A percentile compares a stretch with the other conserved stretches of the same genome.
These are phyloP conservation scores for Geosmithia flava DNA, from an alignment of 2,329 filamentous ascomycete species.

Conservation along the genomic window DNA sequence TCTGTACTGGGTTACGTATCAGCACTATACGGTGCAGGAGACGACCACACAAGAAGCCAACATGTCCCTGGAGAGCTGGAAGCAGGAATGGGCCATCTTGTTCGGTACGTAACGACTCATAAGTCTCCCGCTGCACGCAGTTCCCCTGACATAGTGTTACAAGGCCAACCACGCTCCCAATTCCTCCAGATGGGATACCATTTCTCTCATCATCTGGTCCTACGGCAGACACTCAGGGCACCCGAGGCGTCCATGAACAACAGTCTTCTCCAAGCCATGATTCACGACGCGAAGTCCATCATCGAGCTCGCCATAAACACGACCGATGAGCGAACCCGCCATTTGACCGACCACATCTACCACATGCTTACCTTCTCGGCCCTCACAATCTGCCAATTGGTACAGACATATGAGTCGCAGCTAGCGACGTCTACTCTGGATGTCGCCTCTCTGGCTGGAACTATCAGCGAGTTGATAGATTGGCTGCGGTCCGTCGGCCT, in stretches of 20 bases:
- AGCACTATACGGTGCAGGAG: constrained; percentile 5
- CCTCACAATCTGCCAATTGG: constrained; percentile 9
- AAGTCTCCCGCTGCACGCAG: too few relatives aligned
- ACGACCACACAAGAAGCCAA: constrained; percentile 5
- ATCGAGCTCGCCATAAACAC: constrained; percentile 15
- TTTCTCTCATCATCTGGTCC: constrained; percentile 12
- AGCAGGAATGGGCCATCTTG: constrained; percentile 8
- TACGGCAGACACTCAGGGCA: constrained; percentile 10
- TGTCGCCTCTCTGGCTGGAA: constrained; percentile 5
- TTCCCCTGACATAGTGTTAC: background rate
- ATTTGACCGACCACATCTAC: constrained; percentile 16
- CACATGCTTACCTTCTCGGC: constrained; percentile 14
- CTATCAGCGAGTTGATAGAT: constrained; percentile 7
- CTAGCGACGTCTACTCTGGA: constrained; percentile 6
- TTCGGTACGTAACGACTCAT: constrained; percentile 7
- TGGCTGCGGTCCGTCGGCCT: constrained; percentile 12
- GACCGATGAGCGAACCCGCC: constrained; percentile 12
- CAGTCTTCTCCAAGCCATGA: constrained; percentile 9
- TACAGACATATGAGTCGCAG: constrained; percentile 10
- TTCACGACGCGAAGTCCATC: constrained; percentile 9
- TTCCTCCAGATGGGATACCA: constrained; percentile 16
- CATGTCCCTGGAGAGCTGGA: constrained; percentile 8
- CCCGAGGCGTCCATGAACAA: constrained; percentile 5
- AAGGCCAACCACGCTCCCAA: constrained; percentile 13
- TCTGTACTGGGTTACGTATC: constrained; percentile 14